Base-by-base conservation (phyloP, 306 rosid genomes). In the Glycyrrhiza uralensis region DNA sequence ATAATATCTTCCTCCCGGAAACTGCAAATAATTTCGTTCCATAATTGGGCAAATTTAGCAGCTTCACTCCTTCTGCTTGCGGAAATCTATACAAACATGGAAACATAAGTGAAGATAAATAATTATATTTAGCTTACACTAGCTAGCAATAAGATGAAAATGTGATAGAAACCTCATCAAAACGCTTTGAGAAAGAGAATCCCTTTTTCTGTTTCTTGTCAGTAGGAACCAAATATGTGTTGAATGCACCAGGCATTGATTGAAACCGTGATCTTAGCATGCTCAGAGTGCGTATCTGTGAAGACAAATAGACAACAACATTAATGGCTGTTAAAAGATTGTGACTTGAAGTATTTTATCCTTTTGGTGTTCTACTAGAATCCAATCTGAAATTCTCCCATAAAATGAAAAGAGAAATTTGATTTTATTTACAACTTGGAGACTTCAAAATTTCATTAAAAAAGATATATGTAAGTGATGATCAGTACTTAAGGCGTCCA, bases 21-120 rank as follows among this genome's bases (percentile, higher is more conserved):
- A 87, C 99, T 91, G 81, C 97, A 87, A 60, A 94, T 94, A 70
- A 94, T 79, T 89, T 91, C 97, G 73, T 94, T 94, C 97, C 97
- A 94, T 75, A 94, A 52, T 68, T 94, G 99, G 70, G 99, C 95
- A 82, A 94, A 94, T 69, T 94, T 94, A 36, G 99, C 96, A 77
- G 99, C 99, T 84, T 94, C 99, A 85, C 88, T 88, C 83, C 96
- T 91, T 83, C 88, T 87, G 85, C 91, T 89, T 14, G 97, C 68
- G 7, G 96, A 77, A 80, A 91, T 80, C 99, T 94, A 74, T 32
- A 55, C 78, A 71, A 58, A 56, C 41, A 70, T 32, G 14, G 67
- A 77, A 81, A 30, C 77, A 52, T 18, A 36, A 70, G 75, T 76
- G 49, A 65, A 44, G 47, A 67, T 58, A 45, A 55, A 51, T 52